Percentiles rank a stretch among this genome's conserved stretches.
phyloP scores from a whole-genome alignment of 257 asterid genomes.

The Verbascum thapsus region DNA sequence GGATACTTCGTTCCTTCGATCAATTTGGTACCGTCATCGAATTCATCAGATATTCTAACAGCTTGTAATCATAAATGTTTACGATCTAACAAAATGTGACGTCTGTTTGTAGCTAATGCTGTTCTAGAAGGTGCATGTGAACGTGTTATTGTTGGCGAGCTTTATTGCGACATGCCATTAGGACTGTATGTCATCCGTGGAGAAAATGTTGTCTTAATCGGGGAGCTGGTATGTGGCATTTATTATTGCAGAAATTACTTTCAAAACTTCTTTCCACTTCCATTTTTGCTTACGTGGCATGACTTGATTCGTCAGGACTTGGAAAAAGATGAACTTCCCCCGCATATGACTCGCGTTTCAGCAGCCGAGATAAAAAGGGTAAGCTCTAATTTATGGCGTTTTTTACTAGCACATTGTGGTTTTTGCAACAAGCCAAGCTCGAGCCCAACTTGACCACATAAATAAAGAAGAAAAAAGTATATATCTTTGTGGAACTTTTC shows the following conservation, averaged over 20 bases:
- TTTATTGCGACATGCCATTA: constrained; percentile 86
- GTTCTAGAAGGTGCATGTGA: constrained; percentile 98
- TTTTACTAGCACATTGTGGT: neutral
- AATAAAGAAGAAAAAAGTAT: no score
- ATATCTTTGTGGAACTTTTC: no score
- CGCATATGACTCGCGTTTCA: constrained; percentile 79
- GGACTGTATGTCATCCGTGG: constrained; percentile 94
- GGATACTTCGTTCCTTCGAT: constrained; percentile 79
- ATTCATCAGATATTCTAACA: constrained; percentile 9
- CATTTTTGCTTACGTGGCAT: constrained; percentile 17
- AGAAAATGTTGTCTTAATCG: constrained; percentile 94
- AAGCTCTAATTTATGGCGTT: constrained; percentile 32
- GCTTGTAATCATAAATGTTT: neutral
- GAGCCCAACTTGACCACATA: no score
- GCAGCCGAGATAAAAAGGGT: constrained; percentile 78
- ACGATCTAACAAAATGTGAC: constrained; percentile 28
- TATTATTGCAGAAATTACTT: constrained; percentile 7
- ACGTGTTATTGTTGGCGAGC: constrained; percentile 89
- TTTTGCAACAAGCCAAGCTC: no score
- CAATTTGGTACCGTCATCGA: constrained; percentile 62
- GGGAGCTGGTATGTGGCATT: constrained; percentile 78
- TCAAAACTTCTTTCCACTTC: neutral
- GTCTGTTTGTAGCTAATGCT: constrained; percentile 70
- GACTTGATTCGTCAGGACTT: constrained; percentile 57
- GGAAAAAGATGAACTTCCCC: constrained; percentile 86